These are phyloP conservation scores for Gossypium schwendimanii DNA, from an alignment of 441 rosid genomes.

Conservation along the genomic window DNA sequence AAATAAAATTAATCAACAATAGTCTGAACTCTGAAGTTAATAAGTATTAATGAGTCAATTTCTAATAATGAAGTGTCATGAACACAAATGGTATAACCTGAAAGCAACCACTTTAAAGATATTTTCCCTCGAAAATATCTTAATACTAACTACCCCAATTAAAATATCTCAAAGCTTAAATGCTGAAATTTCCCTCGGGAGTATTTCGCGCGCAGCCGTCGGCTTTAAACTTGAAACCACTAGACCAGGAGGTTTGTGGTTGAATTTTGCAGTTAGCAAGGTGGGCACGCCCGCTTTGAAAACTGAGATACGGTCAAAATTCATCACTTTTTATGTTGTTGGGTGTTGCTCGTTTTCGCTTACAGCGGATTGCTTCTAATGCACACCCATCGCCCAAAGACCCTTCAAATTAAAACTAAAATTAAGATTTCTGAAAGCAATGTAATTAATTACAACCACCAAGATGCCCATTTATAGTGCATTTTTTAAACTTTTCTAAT, in stretches of 20 bases:
- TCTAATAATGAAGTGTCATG: neutral
- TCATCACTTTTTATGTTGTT: neutral
- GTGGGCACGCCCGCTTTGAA: neutral
- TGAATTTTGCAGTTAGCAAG: neutral
- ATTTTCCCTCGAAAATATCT: neutral
- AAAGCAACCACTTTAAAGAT: constrained; percentile 11
- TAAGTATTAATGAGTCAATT: neutral
- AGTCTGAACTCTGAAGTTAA: neutral
- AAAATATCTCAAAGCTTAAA: neutral
- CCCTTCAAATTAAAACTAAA: neutral
- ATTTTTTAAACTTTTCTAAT: too few relatives aligned
- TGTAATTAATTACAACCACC: neutral
- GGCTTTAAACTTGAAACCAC: neutral
- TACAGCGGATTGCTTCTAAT: neutral
- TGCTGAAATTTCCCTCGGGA: neutral
- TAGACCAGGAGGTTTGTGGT: neutral
- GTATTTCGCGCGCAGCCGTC: neutral
- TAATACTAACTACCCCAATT: neutral
- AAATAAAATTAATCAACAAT: neutral
- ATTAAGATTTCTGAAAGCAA: neutral
- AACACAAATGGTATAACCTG: constrained; percentile 12
- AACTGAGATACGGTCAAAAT: neutral
- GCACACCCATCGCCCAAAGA: neutral
- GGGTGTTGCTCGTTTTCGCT: neutral
- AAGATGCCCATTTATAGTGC: too few relatives aligned